Evolutionary conservation across 768 basidiomycete genomes (phyloP).

Genomic region (Leccinum disarticulatum): DNA sequence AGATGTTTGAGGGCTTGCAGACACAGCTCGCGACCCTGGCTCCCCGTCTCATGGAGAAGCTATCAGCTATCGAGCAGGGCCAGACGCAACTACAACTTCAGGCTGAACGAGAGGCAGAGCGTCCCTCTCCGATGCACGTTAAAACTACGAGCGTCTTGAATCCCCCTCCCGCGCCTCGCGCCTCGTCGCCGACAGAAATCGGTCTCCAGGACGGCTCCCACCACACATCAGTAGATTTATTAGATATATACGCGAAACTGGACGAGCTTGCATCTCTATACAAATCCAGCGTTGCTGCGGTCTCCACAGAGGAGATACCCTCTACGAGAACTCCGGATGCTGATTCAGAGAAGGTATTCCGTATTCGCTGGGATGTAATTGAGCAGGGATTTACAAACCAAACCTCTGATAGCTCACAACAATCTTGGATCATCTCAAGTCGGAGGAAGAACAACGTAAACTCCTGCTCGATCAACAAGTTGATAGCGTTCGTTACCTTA

Average conservation of each 20-base stretch:
- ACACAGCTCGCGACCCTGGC: constrained; percentile 39
- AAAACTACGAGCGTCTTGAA: constrained; percentile 18
- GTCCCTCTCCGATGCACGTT: neutral
- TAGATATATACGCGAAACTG: constrained; percentile 37
- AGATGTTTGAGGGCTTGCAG: constrained; percentile 41
- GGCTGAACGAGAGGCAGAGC: constrained; percentile 9
- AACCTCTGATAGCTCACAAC: constrained; percentile 36
- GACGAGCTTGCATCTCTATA: constrained; percentile 35
- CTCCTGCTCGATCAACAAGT: constrained; percentile 62
- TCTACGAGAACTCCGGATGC: constrained; percentile 4
- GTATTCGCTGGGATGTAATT: neutral
- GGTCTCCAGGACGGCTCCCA: neutral
- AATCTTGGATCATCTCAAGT: constrained; percentile 48
- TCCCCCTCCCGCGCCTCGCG: constrained; percentile 4
- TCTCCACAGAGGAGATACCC: neutral
- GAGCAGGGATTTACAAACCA: neutral
- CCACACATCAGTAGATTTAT: constrained; percentile 18
- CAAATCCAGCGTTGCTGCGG: constrained; percentile 1
- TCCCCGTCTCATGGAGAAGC: constrained; percentile 36
- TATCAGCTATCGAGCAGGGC: constrained; percentile 31
- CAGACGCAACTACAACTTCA: constrained; percentile 21
- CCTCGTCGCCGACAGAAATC: constrained; percentile 1
- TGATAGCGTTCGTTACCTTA: constrained; percentile 75
- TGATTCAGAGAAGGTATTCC: constrained; percentile 22
- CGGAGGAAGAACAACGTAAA: constrained; percentile 47